Conservation (phyloP, 2,329 filamentous ascomycete genomes). For the Calonectria multiphialidica region DNA sequence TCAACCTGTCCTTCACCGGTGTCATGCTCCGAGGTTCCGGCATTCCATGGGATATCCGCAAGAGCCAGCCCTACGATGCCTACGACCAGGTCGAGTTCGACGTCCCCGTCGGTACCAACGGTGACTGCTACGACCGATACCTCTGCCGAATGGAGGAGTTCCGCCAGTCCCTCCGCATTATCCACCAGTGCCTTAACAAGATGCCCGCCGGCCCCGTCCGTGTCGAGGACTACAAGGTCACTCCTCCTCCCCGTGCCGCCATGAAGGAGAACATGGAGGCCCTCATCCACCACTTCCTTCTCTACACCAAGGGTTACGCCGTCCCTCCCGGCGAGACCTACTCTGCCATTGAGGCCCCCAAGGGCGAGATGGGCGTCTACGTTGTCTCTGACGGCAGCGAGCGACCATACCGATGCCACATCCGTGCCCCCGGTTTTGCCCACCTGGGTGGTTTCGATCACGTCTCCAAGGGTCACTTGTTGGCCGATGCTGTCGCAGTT, state of each 20-base stretch:
- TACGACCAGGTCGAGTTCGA: conserved; percentile 99
- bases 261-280: conserved; percentile 99
- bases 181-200: conserved; percentile 98
- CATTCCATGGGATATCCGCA: conserved; percentile 95
- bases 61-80: conserved; percentile 96
- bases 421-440: conserved; percentile 95
- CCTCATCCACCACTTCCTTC: conserved; percentile 97
- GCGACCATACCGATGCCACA: conserved; percentile 97
- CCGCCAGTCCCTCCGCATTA: conserved; percentile 96
- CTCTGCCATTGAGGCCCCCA: conserved; percentile 97
- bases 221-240: conserved; percentile 99
- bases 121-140: conserved; percentile 99
- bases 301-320: conserved; percentile 98
- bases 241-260: conserved; percentile 92
- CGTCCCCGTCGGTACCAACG: conserved; percentile 94
- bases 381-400: conserved; percentile 96
- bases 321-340: conserved; percentile 99
- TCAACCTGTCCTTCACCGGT: conserved; percentile 96
- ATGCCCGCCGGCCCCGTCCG: conserved; percentile 96
- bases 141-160: conserved; percentile 99
- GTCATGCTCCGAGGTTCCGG: conserved; percentile 98
- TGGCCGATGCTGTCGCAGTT: conserved; percentile 96
- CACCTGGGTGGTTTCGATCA: conserved; percentile 96
- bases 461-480: conserved; percentile 88
- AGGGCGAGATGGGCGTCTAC: conserved; percentile 99